A percentile compares a stretch with the other conserved stretches of the same genome.
Conservation (phyloP, 106 monocot species). For the Apostasia ramifera region DNA sequence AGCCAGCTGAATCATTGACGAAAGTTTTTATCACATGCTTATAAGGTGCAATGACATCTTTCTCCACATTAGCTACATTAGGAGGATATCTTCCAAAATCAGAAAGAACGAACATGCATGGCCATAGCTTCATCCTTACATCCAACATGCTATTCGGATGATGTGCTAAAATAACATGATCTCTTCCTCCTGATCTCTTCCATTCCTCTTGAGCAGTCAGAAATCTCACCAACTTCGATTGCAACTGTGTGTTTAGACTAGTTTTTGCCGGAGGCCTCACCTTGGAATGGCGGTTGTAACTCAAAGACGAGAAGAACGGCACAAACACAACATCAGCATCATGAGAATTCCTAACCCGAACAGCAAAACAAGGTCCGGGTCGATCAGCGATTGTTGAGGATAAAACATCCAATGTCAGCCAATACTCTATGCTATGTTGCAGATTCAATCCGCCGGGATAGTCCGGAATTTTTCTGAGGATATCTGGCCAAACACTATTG, state of each 20-base stretch:
- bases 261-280: constrained; percentile 14
- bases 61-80: constrained; percentile 66
- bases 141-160: constrained; percentile 88
- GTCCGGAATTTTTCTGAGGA: constrained; percentile 22
- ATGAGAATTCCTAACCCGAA: constrained; percentile 35
- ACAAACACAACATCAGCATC: constrained; percentile 71
- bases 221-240: constrained; percentile 49
- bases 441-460: constrained; percentile 89
- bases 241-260: constrained; percentile 45
- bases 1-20: constrained; percentile 51
- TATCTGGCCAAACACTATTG: constrained; percentile 55
- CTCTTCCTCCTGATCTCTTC: constrained; percentile 63
- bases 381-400: constrained; percentile 31
- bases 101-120: constrained; percentile 66
- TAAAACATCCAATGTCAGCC: constrained; percentile 77
- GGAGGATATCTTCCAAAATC: constrained; percentile 86
- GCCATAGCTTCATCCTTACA: constrained; percentile 52
- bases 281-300: constrained; percentile 62
- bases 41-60: constrained; percentile 82
- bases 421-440: constrained; percentile 87
- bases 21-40: constrained; percentile 49
- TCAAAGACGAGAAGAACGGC: constrained; percentile 81
- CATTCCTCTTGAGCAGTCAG: constrained; percentile 49
- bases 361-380: constrained; percentile 32
- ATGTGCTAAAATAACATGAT: constrained; percentile 81